Evolutionary conservation across 2,329 filamentous ascomycete species (phyloP), one percentile per base, ranked within the genome.

Genomic region (Cyphellophora attinorum): DNA sequence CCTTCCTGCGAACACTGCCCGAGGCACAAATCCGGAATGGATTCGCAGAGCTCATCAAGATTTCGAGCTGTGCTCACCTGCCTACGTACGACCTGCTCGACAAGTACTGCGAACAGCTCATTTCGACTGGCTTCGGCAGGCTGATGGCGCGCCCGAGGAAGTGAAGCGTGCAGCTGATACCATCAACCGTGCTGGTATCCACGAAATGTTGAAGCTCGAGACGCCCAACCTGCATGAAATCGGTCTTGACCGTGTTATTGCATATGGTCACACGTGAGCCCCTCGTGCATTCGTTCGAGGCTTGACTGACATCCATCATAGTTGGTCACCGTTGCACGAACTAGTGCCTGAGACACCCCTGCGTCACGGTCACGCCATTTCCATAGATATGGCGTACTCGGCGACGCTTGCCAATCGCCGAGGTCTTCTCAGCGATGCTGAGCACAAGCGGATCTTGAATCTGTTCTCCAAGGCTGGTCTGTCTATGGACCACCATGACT

Each of bases 41-140:
- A 0, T 83, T 84, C 44, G 79, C 79, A 13, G 80, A 84, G 60
- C 55, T 84, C 45, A 82, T 84, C 62, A 84, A 84, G 62, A 84
- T 84, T 45, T 80, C 77, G 0, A 79, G 76, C 2, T 83, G 79
- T 51, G 75, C 76, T 11, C 76, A 83, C 51, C 59, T 72, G 14
- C 59, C 67, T 12, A 81, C 79, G 0, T 82, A 81, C 50, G 65
- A 82, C 40, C 55, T 82, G 29, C 65, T 84, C 5, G 78, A 84
- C 55, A 68, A 74, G 49, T 77, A 75, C 57, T 82, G 78, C 49
- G 79, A 82, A 63, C 60, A 76, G 47, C 56, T 84, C 13, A 82
- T 84, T 46, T 56, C 63, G 13, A 74, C 73, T 3, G 72, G 69
- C 3, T 83, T 83, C 45, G 79, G 78, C 72, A 78, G 21, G 60